Base-by-base conservation (phyloP, 2,329 filamentous ascomycete species). In the Thermothelomyces thermophilus region DNA sequence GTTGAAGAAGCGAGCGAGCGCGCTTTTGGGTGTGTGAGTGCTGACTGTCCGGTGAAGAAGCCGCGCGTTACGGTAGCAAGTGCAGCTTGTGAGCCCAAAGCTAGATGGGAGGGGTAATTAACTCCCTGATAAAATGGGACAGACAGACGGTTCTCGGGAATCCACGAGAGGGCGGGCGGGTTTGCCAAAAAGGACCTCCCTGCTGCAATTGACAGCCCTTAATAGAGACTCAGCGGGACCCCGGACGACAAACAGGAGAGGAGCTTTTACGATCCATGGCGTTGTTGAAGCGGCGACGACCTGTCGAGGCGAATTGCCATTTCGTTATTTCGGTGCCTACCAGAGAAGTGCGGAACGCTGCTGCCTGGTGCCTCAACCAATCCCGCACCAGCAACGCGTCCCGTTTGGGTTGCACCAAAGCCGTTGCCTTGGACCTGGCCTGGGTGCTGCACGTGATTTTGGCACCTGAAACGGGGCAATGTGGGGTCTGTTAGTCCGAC, bases 241-340 rank as follows among this genome's bases (percentile, higher is more conserved):
- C 37, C n/a, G 30, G 36, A 31, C 28, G 42, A 41, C 49, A n/a
- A n/a, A 20, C 26, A 11, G 34, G 16, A 34, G 20, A 3, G 33
- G 33, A 16, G 17, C 9, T 40, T 44, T 49, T 49, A 26, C 47
- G 20, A 33, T 20, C 39, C 49, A 51, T 51, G 11, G 22, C 44
- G 24, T 26, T 26, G 5, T 26, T 26, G 24, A 5, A n/a, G n/a
- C n/a, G n/a, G 24, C 5, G 35, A 41, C 35, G 11, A 3, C 17
- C 5, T 13, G 22, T 13, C 7, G 30, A 24, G 11, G 7, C 41
- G 11, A 36, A 48, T 40, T n/a, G 39, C 24, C 31, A 31, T 35
- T n/a, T 52, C 17, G 30, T 60, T 58, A 60, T 60, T 46, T 60
- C 56, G 58, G 51, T 60, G 58, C 58, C 58, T 60, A 54, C 48